Evolutionary conservation across 768 basidiomycete genomes (phyloP), one percentile per base, ranked within the genome.

Genomic region (Boletus subcaerulescens): DNA sequence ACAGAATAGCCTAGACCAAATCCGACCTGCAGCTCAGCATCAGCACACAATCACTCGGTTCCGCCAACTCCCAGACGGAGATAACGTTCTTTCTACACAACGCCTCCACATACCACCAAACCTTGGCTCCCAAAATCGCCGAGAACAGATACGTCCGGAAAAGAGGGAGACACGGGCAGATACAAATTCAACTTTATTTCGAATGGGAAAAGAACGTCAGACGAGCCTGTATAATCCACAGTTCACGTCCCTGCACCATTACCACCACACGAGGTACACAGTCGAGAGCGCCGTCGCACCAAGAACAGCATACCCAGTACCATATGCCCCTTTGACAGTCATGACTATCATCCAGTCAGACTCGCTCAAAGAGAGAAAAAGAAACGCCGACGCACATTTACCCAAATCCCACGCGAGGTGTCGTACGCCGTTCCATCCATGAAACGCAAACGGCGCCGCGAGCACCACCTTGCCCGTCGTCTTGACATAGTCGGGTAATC

Each of bases 371-470:
- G 15, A 12, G 15, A 32, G 11, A 11, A 29, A 20, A 22, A 13
- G 3, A 8, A 32, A 24, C 51, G 31, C 42, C 12, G 8, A 84
- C 94, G 61, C 64, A 98, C 96, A 87, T 78, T 87, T 89, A 55
- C 86, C 85, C 68, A 81, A 72, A 74, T 98, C 96, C 96, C 96
- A 98, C 33, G 73, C 71, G 64, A 98, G 74, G 77, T 98, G 96
- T 40, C 96, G 83, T 56, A 98, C 57, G 4, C 96, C 96, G 72
- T 98, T 98, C 72, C 85, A 78, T 9, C 83, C 81, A 75, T 98
- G 96, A 83, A 87, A 98, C 15, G 91, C 82, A 71, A 97, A 96
- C 1, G 95, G 92, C 4, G 82, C 79, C 13, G 93, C 93, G 43
- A 98, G 81, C 57, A 92, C 64, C 26, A 83, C 73, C 74, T 97